phyloP scores from a whole-genome alignment of 2,329 filamentous ascomycete genomes.

The Fusarium oxysporum region DNA sequence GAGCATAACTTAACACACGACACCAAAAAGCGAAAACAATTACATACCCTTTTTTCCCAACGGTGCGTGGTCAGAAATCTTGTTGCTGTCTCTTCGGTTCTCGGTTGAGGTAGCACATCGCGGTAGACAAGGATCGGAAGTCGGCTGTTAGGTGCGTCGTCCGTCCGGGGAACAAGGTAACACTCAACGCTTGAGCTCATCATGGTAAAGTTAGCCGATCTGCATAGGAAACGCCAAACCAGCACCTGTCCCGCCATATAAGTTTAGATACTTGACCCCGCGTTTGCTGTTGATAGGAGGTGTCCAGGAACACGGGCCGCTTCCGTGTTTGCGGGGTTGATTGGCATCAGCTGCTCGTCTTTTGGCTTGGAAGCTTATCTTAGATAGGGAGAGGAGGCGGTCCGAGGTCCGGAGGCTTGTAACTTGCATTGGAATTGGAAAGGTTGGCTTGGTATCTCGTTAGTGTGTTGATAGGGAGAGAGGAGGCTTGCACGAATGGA shows the following conservation, averaged over 20 bases:
- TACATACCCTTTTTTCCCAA: not conserved
- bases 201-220: not conserved
- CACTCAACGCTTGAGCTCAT: not conserved
- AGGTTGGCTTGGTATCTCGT: fast-evolving
- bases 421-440: not conserved
- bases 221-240: fast-evolving
- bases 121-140: not conserved
- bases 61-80: not conserved
- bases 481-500: not conserved
- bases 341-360: not conserved
- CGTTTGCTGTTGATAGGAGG: not conserved
- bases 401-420: not conserved
- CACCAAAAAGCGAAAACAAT: not conserved
- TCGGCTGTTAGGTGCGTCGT: not conserved
- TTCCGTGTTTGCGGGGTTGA: not conserved
- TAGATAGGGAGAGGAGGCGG: not conserved
- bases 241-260: not conserved
- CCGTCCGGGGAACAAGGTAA: not conserved
- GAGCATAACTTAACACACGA: not conserved
- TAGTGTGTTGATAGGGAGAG: not conserved
- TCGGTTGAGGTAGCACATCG: not conserved
- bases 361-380: not conserved
- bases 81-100: not conserved
- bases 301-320: not conserved
- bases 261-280: not conserved